Base-by-base conservation (phyloP, 2,329 filamentous ascomycete species). In the Arachnomyces sp. region DNA sequence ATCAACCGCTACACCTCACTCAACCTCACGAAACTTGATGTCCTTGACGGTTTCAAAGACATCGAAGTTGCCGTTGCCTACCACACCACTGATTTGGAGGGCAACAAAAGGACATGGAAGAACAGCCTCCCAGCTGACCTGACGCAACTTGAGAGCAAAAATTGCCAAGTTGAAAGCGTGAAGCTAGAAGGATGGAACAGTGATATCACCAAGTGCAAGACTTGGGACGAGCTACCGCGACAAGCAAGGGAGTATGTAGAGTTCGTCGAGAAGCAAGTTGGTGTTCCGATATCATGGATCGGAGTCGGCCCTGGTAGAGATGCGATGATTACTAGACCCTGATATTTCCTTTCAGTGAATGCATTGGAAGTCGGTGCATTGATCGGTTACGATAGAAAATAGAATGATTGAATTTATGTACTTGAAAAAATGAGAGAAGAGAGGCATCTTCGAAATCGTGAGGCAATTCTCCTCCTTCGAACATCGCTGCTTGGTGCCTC, bases 11-110 rank as follows among this genome's bases (percentile, higher is more conserved):
- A 71, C 57, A 71, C 69, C 12, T 60, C 65, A 9, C 64, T 80
- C 52, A 81, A 81, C 63, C 64, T 81, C 42, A 81, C 77, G 42
- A 81, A 81, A 60, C 70, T 81, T 34, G 77, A 81, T 51, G 70
- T 81, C 28, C 65, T 81, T 5, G 77, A 81, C 53, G 70, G 73
- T 52, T 80, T 81, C 52, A 71, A 77, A 14, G 73, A 77, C 58
- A 71, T 81, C 60, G 73, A 79, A 58, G 68, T 81, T 31, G 77
- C 72, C 4, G 73, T 72, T 1, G 67, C 68, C 8, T 81, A 81
- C 59, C 20, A 25, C 9, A 25, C 20, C 5, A 25, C 20, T 5
- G 65, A 64, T 35, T 55, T 74, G 52, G 55, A 73, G 32, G 76
- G 74, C 32, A 63, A 57, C 49, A 60, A 60, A 25, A 25, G 9